These are phyloP conservation scores for Guadua angustifolia DNA, from an alignment of 176 grass and related monocot species.

Conservation along the genomic window DNA sequence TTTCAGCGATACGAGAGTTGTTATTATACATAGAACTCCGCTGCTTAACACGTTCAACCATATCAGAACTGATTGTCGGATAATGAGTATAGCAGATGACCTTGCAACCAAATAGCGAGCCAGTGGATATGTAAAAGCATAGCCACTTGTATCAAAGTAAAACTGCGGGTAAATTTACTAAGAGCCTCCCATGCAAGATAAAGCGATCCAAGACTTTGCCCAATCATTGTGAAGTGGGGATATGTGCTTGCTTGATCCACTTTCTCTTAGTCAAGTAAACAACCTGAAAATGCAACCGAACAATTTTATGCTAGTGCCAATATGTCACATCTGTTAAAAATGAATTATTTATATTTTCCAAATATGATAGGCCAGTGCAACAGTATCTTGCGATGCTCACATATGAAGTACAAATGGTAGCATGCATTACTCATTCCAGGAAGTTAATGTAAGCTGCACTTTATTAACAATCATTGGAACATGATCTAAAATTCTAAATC, in stretches of 20 bases:
- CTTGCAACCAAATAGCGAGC: slow-evolving; percentile 81
- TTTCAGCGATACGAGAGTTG: slow-evolving; percentile 69
- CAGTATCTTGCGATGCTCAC: neutral
- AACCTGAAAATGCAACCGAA: slow-evolving; percentile 61
- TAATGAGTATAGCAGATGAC: slow-evolving; percentile 94
- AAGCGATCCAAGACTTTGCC: slow-evolving; percentile 86
- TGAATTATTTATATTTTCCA: neutral
- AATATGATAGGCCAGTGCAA: neutral
- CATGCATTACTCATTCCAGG: neutral
- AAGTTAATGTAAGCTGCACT: neutral
- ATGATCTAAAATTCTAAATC: neutral
- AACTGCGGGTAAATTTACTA: slow-evolving; percentile 70
- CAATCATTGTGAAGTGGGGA: slow-evolving; percentile 95
- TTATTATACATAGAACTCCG: slow-evolving; percentile 91
- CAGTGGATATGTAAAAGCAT: slow-evolving; percentile 95
- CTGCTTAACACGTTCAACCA: slow-evolving; percentile 81
- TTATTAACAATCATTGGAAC: neutral
- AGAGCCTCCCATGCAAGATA: slow-evolving; percentile 96
- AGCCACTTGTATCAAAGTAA: slow-evolving; percentile 93
- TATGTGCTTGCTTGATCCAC: slow-evolving; percentile 84
- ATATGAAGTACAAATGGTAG: neutral
- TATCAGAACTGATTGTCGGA: slow-evolving; percentile 95
- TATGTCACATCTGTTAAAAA: neutral
- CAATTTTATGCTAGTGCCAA: neutral
- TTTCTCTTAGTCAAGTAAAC: slow-evolving; percentile 84